Conservation (phyloP, 2,329 filamentous ascomycete species). For the Sporothrix sp. region DNA sequence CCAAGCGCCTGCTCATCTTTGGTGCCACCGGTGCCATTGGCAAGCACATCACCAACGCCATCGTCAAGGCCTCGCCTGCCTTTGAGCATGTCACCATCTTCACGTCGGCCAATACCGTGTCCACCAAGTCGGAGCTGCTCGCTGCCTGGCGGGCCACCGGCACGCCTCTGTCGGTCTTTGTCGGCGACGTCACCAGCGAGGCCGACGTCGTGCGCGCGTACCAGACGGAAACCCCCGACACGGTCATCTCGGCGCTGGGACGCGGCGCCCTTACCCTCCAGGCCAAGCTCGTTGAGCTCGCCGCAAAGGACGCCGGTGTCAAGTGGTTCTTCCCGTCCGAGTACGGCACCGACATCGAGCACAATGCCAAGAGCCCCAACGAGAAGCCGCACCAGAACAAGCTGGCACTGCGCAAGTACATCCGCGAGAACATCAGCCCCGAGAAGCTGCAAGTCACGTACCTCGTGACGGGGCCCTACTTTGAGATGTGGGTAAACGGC, state of each 20-base stretch:
- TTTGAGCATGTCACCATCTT: constrained; percentile 28
- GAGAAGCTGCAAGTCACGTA: constrained; percentile 51
- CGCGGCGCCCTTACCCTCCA: constrained; percentile 52
- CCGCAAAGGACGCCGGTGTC: constrained; percentile 43
- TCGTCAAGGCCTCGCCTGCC: constrained; percentile 24
- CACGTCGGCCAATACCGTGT: constrained; percentile 37
- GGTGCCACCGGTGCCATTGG: constrained; percentile 31
- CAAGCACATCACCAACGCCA: constrained; percentile 26
- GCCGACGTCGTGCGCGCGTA: constrained; percentile 48
- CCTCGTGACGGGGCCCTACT: constrained; percentile 60
- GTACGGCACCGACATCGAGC: constrained; percentile 57
- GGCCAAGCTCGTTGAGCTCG: constrained; percentile 50
- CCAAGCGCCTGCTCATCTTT: constrained; percentile 21
- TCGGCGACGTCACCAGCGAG: constrained; percentile 44
- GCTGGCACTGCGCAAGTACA: constrained; percentile 53
- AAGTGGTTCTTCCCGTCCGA: constrained; percentile 59
- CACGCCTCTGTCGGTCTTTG: constrained; percentile 43
- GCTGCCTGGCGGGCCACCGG: constrained; percentile 30
- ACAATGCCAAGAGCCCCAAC: constrained; percentile 42
- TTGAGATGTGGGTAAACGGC: constrained; percentile 48
- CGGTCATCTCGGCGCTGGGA: constrained; percentile 55
- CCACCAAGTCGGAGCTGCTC: constrained; percentile 40
- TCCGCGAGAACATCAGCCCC: constrained; percentile 38
- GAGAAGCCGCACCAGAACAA: constrained; percentile 64
- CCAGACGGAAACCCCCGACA: constrained; percentile 46